Base-by-base conservation (phyloP, 352 stramenopile species). In the Globisporangium perplexum region DNA sequence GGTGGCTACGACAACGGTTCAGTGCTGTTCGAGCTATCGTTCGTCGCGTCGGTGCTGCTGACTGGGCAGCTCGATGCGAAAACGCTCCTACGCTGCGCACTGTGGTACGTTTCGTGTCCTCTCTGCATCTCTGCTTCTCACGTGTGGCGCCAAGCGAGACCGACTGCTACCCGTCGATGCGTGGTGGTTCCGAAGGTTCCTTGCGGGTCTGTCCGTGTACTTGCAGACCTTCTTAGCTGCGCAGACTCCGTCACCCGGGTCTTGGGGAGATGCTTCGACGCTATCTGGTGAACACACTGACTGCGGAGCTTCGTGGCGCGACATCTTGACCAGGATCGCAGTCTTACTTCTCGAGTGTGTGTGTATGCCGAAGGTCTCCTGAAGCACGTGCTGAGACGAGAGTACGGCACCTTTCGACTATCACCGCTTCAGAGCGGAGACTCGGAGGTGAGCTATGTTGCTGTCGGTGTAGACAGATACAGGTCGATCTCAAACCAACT, bases 401-500 rank as follows among this genome's bases (percentile, higher is more conserved):
- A 98, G 50, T 98, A 98, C 53, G 94, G 93, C 8, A 97, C 88
- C 0, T 89, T 98, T 28, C 71, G 71, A 20, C 72, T 98, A 17
- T 98, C 93, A 20, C 88, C 77, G 41, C 73, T 79, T 12, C 55
- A 75, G 47, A 50, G 24, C 24, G 47, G 42, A 39, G 50, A 48
- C 20, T 77, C 68, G 0, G 73, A 78, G 59, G 72, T 83, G 2
- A 28, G 24, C 12, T 23, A n/a, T 48, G 36, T 23, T 28, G 14
- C 4, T 24, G 5, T 36, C n/a, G 24, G 22, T n/a, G 15, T 18
- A 4, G n/a, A n/a, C n/a, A n/a, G n/a, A n/a, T n/a, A n/a, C n/a
- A n/a, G n/a, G n/a, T n/a, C n/a, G n/a, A n/a, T n/a, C n/a, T n/a
- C n/a, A n/a, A n/a, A n/a, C n/a, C n/a, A 22, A 15, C 39, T 45